Conservation (phyloP, 805 yeast genomes). For the Debaryomyces tyrocola region DNA sequence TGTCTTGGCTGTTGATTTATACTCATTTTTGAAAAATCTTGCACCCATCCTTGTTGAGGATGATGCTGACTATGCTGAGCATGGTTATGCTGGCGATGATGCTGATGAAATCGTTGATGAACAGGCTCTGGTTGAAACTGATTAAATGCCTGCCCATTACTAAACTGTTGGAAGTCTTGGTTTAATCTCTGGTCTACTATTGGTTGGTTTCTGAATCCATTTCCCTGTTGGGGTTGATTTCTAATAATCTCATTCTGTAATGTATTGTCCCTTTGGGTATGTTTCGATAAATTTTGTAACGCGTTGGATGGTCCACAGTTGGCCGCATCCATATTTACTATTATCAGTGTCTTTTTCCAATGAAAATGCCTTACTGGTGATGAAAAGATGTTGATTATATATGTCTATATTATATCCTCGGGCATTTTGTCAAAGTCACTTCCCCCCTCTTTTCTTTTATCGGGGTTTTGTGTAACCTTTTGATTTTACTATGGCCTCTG, state of each 20-base stretch:
- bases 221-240: slow-evolving; percentile 5
- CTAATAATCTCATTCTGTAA: slow-evolving; percentile 32
- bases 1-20: slow-evolving; percentile 8
- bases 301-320: slow-evolving; percentile 50
- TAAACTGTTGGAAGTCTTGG: slow-evolving; percentile 38
- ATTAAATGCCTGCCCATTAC: slow-evolving; percentile 8
- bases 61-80: slow-evolving; percentile 5
- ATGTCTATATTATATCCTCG: too few species aligned
- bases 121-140: slow-evolving; percentile 10
- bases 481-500: too few species aligned
- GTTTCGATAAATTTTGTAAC: slow-evolving; percentile 39
- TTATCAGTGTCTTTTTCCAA: too few species aligned
- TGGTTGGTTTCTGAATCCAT: slow-evolving; percentile 16
- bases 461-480: too few species aligned
- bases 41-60: slow-evolving; percentile 25
- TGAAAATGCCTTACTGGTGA: too few species aligned
- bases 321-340: slow-evolving; percentile 28
- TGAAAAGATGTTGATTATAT: too few species aligned
- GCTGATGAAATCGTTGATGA: slow-evolving; percentile 6
- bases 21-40: slow-evolving; percentile 25
- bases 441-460: too few species aligned
- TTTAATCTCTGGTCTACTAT: slow-evolving; percentile 35
- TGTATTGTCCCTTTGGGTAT: slow-evolving; percentile 41
- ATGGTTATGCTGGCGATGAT: slow-evolving; percentile 11
- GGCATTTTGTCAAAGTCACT: too few species aligned